Conservation (phyloP, 495 filamentous ascomycete species). For the Hypoxylon crocopeplum region DNA sequence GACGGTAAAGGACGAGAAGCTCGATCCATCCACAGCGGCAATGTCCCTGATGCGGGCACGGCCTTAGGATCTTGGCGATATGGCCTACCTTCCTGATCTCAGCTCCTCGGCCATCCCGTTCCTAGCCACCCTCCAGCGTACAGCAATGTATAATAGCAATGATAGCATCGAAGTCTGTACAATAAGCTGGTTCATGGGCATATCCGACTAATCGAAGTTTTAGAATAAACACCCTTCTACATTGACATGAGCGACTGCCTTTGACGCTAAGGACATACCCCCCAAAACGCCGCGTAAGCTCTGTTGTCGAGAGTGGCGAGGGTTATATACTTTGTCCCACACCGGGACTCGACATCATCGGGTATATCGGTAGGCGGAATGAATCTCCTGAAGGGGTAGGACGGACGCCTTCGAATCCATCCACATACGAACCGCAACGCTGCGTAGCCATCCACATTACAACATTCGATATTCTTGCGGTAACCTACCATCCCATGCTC, state of each 20-base stretch:
- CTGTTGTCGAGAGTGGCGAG: background rate
- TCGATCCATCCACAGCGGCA: background rate
- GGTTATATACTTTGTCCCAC: slow-evolving; percentile 5
- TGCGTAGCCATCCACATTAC: background rate
- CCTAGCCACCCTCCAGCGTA: slow-evolving; percentile 4
- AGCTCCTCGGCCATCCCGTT: background rate
- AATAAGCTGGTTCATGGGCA: slow-evolving; percentile 14
- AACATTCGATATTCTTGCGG: slow-evolving; percentile 1
- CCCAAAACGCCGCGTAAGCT: slow-evolving; percentile 20
- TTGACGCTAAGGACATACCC: background rate
- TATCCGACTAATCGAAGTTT: slow-evolving; percentile 14
- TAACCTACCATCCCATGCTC: background rate
- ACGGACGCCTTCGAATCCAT: background rate
- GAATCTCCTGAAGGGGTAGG: background rate
- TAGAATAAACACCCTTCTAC: background rate
- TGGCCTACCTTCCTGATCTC: background rate
- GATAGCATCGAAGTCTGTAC: slow-evolving; percentile 16
- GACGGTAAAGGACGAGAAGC: slow-evolving; percentile 26
- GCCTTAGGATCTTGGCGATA: slow-evolving; percentile 2
- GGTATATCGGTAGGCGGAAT: slow-evolving; percentile 14
- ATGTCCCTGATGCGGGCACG: background rate
- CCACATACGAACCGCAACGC: background rate
- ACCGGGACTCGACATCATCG: slow-evolving; percentile 7
- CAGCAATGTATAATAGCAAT: slow-evolving; percentile 26
- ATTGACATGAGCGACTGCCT: background rate